Conservation (phyloP, 208 protist species). For the Naegleria lovaniensis region DNA sequence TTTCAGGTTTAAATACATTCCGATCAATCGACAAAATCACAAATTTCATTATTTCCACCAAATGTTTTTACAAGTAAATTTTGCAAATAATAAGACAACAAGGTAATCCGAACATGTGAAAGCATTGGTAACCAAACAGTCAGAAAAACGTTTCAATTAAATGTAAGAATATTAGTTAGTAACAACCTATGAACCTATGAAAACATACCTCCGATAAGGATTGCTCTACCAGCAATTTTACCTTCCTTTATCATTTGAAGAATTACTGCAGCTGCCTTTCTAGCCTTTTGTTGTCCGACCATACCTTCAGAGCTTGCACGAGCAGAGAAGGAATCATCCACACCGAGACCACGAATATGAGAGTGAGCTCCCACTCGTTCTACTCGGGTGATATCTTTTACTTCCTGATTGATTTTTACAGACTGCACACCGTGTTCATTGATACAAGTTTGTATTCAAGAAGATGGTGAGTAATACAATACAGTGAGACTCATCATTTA, state of each 20-base stretch:
- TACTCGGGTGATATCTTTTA: constrained; percentile 89
- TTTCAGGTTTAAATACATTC: neutral
- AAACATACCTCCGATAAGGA: constrained; percentile 88
- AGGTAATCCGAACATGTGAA: too few species aligned
- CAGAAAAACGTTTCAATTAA: too few species aligned
- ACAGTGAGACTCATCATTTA: too few species aligned
- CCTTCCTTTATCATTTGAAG: constrained; percentile 97
- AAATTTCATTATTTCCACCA: too few species aligned
- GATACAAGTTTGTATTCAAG: neutral
- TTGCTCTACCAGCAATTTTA: constrained; percentile 97
- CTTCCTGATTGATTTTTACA: constrained; percentile 50
- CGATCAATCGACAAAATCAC: neutral
- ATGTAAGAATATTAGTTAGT: too few species aligned
- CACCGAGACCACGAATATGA: constrained; percentile 98
- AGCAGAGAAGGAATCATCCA: constrained; percentile 94
- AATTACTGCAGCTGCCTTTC: constrained; percentile 75
- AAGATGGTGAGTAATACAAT: too few species aligned
- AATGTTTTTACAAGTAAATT: too few species aligned
- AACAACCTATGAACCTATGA: constrained; percentile 55
- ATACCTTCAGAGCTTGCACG: constrained; percentile 88
- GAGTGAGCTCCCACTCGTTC: constrained; percentile 98
- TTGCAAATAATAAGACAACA: too few species aligned
- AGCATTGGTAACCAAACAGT: too few species aligned
- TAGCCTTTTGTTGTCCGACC: constrained; percentile 93
- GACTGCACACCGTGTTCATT: neutral